Evolutionary conservation across 2,329 filamentous ascomycete species (phyloP).

Genomic region (Pseudocercospora ulei): DNA sequence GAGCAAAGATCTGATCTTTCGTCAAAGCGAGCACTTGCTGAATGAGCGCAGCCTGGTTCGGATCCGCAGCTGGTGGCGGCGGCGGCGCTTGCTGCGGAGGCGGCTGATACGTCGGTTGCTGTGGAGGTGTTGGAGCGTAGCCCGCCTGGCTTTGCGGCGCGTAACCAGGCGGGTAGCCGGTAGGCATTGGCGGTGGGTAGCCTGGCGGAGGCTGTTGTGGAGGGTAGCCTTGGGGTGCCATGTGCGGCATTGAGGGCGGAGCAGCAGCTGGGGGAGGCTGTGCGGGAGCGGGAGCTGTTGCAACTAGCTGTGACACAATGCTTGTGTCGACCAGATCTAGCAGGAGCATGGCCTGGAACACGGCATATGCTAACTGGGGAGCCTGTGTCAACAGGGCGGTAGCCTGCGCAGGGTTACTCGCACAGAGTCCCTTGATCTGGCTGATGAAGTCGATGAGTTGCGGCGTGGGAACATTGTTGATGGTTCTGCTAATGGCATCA

Average conservation of each 20-base stretch:
- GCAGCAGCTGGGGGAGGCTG: slow-evolving; percentile 25
- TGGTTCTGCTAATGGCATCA: slow-evolving; percentile 84
- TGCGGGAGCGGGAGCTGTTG: slow-evolving; percentile 34
- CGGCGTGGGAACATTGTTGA: slow-evolving; percentile 72
- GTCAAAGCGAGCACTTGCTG: slow-evolving; percentile 72
- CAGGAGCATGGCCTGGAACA: slow-evolving; percentile 86
- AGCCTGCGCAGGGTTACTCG: slow-evolving; percentile 68
- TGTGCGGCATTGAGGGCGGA: slow-evolving; percentile 27
- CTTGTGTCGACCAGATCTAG: slow-evolving; percentile 86
- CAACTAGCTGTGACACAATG: slow-evolving; percentile 67
- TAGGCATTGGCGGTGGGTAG: slow-evolving; percentile 18
- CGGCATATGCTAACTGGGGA: slow-evolving; percentile 84
- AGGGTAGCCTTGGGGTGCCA: slow-evolving; percentile 21
- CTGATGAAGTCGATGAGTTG: slow-evolving; percentile 88
- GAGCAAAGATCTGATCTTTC: slow-evolving; percentile 64
- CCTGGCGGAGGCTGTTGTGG: slow-evolving; percentile 26
- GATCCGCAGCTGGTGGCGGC: slow-evolving; percentile 45
- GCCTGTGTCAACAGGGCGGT: slow-evolving; percentile 79
- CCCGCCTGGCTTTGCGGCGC: slow-evolving; percentile 33
- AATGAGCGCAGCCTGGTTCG: slow-evolving; percentile 57
- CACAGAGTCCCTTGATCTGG: slow-evolving; percentile 88
- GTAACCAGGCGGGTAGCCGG: slow-evolving; percentile 23
- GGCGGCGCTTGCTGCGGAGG: slow-evolving; percentile 39
- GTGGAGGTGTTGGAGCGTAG: slow-evolving; percentile 40
- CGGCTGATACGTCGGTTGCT: slow-evolving; percentile 33